phyloP scores from a whole-genome alignment of 768 basidiomycete species.

The Hericium erinaceus region DNA sequence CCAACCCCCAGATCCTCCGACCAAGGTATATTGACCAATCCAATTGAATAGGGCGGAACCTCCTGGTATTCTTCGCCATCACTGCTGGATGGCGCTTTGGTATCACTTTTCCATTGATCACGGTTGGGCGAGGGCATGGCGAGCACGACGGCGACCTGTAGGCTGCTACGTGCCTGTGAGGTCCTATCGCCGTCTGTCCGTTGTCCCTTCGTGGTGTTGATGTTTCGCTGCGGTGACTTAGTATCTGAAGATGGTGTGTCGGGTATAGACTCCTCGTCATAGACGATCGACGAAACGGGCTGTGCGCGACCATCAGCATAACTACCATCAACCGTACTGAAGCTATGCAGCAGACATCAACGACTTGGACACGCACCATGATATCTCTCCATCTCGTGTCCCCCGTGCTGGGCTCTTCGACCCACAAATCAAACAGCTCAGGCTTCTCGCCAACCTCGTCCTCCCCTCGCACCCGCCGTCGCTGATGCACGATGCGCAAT shows the following conservation, averaged over 20 bases:
- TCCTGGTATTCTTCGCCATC: not conserved
- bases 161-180: not conserved
- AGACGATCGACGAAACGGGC: no score
- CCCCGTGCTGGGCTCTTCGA: not conserved
- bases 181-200: not conserved
- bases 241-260: not conserved
- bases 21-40: not conserved
- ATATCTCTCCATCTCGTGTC: slow-evolving; percentile 2
- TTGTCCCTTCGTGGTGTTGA: no score
- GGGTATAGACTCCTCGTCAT: not conserved
- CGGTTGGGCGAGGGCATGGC: slow-evolving; percentile 11
- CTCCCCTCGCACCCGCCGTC: not conserved
- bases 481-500: not conserved
- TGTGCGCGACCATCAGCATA: not conserved
- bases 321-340: no score
- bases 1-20: not conserved
- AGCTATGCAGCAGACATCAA: no score
- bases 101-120: not conserved
- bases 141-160: slow-evolving; percentile 11
- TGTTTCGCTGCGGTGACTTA: not conserved
- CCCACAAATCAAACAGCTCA: slow-evolving; percentile 10
- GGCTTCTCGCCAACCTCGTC: slow-evolving; percentile 1
- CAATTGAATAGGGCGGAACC: not conserved
- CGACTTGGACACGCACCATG: not conserved
- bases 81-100: not conserved